Base-by-base conservation (phyloP, 2,329 filamentous ascomycete species). In the Monilinia laxa region DNA sequence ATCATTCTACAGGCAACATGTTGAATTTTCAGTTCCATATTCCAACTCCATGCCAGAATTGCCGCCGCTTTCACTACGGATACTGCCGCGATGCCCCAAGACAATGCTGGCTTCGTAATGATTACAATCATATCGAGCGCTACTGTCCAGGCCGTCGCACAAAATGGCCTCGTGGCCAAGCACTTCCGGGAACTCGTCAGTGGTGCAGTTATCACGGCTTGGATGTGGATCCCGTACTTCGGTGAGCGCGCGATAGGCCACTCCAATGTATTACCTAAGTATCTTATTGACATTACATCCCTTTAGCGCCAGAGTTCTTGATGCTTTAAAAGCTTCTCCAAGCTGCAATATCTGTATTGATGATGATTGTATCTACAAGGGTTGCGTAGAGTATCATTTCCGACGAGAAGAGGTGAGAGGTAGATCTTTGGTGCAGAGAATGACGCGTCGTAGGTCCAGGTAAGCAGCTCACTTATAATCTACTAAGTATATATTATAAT, bases 201-300 rank as follows among this genome's bases (percentile, higher is more conserved):
- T 74, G 71, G 71, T 71, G 69, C 42, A 67, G 71, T 23, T 68
- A 68, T 55, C 60, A 70, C 60, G 69, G 69, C 20, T 52, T 73
- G 11, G 49, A 71, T 38, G 5, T 65, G 53, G 66, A 73, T 66
- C 69, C 68, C 1, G 42, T 64, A 4, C 62, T 65, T 60, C 55
- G 64, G 64, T 65, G 14, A 31, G 64, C 28, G 10, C 25, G 54
- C 18, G 9, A 54, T 28, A 2, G 18, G 28, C 16, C 14, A n/a
- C 28, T 28, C 4, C 14, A 9, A n/a, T 28, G 23, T 25, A 23
- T 20, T 10, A 42, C 25, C 18, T 25, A 3, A 60, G 11, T 14
- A 51, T 35, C 10, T 23, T 12, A 14, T 35, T 45, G 14, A 60
- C 23, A 16, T 40, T n/a, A 4, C 6, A 28, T 25, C n/a, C 10